Evolutionary conservation across 306 rosid species (phyloP), one percentile per base, ranked within the genome.

Genomic region (Dryas octopetala): DNA sequence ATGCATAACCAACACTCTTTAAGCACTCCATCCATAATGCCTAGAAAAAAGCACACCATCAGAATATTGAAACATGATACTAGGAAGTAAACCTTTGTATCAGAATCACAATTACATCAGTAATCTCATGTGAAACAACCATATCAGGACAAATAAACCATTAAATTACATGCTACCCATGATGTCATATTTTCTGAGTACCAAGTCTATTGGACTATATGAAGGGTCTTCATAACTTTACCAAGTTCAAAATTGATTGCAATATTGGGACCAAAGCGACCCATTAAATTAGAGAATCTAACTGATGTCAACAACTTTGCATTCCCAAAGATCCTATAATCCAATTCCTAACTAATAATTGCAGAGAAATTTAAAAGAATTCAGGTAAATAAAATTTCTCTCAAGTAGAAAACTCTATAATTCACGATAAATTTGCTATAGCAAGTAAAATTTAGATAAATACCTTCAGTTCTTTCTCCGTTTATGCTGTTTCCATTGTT

Each of bases 401-500:
- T 28, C 3, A 23, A 13, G 3, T 44, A 4, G n/a, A 60, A 60
- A 60, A 16, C 44, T 60, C 0, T 15, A 32, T 32, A 48, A 44
- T 44, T 44, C 62, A 47, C 38, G 4, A 17, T 17, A 66, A 9
- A 11, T n/a, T 45, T n/a, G 9, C 70, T 64, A 4, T 4, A 43
- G 12, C 4, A 16, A 38, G 62, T 16, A 57, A 43, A 19, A 19
- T 19, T 19, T 19, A 19, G 19, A 19, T 19, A 19, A 19, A 19
- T 68, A 66, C 74, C 82, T 76, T 85, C 85, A 84, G 41, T 60
- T 54, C 67, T 6, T 83, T 69, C 14, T 83, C 69, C 64, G 73
- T 59, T 46, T 85, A 10, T 8, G 44, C 16, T 1, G 17, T 73
- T 62, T 90, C 98, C 96, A 93, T 66, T 78, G 82, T 68, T 23